Percentiles rank a stretch among this genome's conserved stretches.
Conservation (phyloP, 1,284 basidiomycete genomes). For the Ganoderma sinense region DNA sequence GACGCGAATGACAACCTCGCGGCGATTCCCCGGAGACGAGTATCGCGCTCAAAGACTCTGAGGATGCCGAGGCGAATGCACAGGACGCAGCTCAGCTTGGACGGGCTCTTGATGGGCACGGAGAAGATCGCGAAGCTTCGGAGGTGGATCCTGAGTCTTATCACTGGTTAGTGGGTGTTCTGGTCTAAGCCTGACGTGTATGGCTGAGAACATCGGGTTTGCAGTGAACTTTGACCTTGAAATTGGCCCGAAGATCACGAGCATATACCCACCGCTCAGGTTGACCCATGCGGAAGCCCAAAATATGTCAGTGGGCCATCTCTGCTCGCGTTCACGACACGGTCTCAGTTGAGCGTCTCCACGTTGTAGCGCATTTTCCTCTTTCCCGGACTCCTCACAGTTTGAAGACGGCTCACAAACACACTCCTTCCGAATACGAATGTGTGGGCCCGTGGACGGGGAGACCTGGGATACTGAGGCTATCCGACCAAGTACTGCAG, state of each 20-base stretch:
- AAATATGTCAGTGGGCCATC: conserved; percentile 75
- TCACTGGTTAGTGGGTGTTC: conserved; percentile 58
- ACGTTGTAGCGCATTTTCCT: conserved; percentile 82
- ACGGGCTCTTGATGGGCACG: conserved; percentile 50
- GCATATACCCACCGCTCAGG: conserved; percentile 69
- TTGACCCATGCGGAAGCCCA: conserved; percentile 75
- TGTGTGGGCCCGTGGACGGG: conserved; percentile 40
- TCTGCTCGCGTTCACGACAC: neutral
- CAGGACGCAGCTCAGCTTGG: conserved; percentile 31
- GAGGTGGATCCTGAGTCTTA: conserved; percentile 83
- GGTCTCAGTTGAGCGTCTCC: conserved; percentile 18
- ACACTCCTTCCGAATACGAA: conserved; percentile 79
- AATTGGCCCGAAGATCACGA: conserved; percentile 83
- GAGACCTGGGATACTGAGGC: conserved; percentile 35
- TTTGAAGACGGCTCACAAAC: conserved; percentile 78
- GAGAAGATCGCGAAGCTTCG: conserved; percentile 61
- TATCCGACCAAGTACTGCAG: conserved; percentile 51
- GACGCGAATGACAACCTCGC: neutral
- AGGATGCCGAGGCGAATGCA: conserved; percentile 34
- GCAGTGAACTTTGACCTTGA: conserved; percentile 90
- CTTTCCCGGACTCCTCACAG: conserved; percentile 91
- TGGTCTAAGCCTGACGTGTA: too few species aligned
- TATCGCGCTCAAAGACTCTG: conserved; percentile 51
- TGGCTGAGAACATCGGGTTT: conserved; percentile 20
- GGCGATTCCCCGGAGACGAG: conserved; percentile 20